Evolutionary conservation across 257 asterid genomes (phyloP).

Genomic region (Euphrasia confusa): DNA sequence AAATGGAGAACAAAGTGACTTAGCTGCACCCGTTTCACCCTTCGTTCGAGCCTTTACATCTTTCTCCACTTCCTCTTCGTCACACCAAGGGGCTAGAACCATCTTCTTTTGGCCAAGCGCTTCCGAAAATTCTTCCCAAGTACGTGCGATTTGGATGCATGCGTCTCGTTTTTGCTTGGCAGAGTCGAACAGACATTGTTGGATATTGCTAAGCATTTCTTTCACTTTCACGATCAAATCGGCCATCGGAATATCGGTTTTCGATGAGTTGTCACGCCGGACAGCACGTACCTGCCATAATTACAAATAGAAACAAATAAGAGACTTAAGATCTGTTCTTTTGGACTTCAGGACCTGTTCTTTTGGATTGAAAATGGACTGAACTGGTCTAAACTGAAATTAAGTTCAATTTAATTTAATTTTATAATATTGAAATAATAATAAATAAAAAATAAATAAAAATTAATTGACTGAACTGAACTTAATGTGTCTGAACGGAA

Average conservation of each 20-base stretch:
- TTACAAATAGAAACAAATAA: conserved; percentile 1
- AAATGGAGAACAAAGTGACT: conserved; percentile 81
- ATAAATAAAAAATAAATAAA: too few species aligned
- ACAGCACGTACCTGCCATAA: conserved; percentile 73
- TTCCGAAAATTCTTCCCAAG: conserved; percentile 77
- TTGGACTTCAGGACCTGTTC: neutral
- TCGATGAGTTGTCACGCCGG: conserved; percentile 71
- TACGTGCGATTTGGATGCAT: conserved; percentile 57
- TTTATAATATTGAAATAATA: too few species aligned
- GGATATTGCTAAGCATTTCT: conserved; percentile 52
- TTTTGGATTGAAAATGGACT: too few species aligned
- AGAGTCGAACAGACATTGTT: conserved; percentile 54
- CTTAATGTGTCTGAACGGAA: too few species aligned
- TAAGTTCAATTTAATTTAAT: too few species aligned
- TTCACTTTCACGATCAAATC: conserved; percentile 50
- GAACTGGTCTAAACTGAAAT: too few species aligned
- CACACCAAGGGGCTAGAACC: conserved; percentile 96
- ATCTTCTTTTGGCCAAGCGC: conserved; percentile 75
- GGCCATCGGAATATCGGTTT: conserved; percentile 67
- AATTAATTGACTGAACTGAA: too few species aligned
- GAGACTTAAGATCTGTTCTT: too few species aligned
- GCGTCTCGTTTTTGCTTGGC: conserved; percentile 78
- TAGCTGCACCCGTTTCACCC: conserved; percentile 93
- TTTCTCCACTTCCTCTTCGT: conserved; percentile 92
- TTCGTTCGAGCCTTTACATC: conserved; percentile 81